A percentile compares a stretch with the other conserved stretches of the same genome.
Evolutionary conservation across 192 early-diverging fungal genomes (phyloP).

Genomic region (Diversispora epigaea): DNA sequence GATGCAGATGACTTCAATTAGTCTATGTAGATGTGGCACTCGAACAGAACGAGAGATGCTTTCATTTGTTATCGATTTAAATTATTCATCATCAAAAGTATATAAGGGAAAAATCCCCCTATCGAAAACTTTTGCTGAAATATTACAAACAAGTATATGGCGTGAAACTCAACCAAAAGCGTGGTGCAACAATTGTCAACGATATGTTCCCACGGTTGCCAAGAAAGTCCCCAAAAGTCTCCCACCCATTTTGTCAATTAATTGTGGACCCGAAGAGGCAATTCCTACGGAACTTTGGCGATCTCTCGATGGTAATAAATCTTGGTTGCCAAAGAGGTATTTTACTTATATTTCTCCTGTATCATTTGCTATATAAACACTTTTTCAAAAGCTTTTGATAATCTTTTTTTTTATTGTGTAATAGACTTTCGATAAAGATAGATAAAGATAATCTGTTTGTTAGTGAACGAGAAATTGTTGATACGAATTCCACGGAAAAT

Average conservation of each 20-base stretch:
- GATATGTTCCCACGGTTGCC: conserved; percentile 79
- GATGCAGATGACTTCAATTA: conserved; percentile 58
- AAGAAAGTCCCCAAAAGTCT: conserved; percentile 64
- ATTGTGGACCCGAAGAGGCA: conserved; percentile 62
- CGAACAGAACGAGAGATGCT: conserved; percentile 61
- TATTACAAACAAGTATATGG: conserved; percentile 58
- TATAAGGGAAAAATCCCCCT: conserved; percentile 34
- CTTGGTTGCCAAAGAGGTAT: conserved; percentile 55
- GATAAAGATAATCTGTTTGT: conserved; percentile 42
- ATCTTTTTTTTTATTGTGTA: neutral
- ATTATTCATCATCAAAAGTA: conserved; percentile 70
- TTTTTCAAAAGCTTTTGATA: neutral
- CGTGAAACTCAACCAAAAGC: conserved; percentile 74
- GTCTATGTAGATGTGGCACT: conserved; percentile 64
- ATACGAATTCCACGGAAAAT: conserved; percentile 32
- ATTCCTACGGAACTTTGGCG: conserved; percentile 58
- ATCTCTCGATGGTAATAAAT: conserved; percentile 36
- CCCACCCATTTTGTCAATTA: conserved; percentile 77
- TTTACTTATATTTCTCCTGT: too few relatives aligned
- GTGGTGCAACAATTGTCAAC: conserved; percentile 82
- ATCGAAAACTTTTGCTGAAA: conserved; percentile 47
- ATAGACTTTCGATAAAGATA: conserved; percentile 55
- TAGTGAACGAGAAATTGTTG: conserved; percentile 36
- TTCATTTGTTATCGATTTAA: conserved; percentile 84
- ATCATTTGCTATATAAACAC: conserved; percentile 21